Evolutionary conservation across 2,329 filamentous ascomycete genomes (phyloP).

Genomic region (Penicillium sp.): DNA sequence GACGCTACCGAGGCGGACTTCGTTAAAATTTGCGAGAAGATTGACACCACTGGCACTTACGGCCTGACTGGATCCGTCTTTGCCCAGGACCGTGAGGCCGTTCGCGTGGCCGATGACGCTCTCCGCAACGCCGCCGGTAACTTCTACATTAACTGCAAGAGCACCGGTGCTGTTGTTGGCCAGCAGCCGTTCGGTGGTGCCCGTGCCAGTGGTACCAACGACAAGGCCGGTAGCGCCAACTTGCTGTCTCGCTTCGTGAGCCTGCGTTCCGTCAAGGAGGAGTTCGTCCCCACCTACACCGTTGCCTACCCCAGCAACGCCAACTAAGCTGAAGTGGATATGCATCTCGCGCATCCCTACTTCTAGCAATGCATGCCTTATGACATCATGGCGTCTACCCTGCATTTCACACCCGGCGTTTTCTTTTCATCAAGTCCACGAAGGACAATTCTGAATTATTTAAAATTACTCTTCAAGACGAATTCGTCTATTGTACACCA

Average conservation of each 20-base stretch:
- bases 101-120: slow-evolving; percentile 36
- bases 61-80: slow-evolving; percentile 47
- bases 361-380: slow-evolving; percentile 15
- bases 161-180: slow-evolving; percentile 69
- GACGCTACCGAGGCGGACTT: slow-evolving; percentile 63
- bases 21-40: slow-evolving; percentile 55
- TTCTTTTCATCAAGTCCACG: background rate
- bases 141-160: slow-evolving; percentile 49
- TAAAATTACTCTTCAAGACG: background rate
- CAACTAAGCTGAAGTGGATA: slow-evolving; percentile 38
- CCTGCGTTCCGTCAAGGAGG: slow-evolving; percentile 67
- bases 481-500: background rate
- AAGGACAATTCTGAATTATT: background rate
- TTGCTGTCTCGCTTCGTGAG: slow-evolving; percentile 65
- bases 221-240: slow-evolving; percentile 66
- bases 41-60: slow-evolving; percentile 44
- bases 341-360: background rate
- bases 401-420: slow-evolving; percentile 25
- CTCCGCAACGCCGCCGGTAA: slow-evolving; percentile 42
- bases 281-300: slow-evolving; percentile 52
- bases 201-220: slow-evolving; percentile 69
- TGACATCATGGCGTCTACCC: slow-evolving; percentile 19
- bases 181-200: slow-evolving; percentile 72
- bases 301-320: slow-evolving; percentile 53
- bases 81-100: slow-evolving; percentile 38